A percentile compares a stretch with the other conserved stretches of the same genome.
Conservation (phyloP, 495 filamentous ascomycete genomes). For the Geopyxis carbonaria region DNA sequence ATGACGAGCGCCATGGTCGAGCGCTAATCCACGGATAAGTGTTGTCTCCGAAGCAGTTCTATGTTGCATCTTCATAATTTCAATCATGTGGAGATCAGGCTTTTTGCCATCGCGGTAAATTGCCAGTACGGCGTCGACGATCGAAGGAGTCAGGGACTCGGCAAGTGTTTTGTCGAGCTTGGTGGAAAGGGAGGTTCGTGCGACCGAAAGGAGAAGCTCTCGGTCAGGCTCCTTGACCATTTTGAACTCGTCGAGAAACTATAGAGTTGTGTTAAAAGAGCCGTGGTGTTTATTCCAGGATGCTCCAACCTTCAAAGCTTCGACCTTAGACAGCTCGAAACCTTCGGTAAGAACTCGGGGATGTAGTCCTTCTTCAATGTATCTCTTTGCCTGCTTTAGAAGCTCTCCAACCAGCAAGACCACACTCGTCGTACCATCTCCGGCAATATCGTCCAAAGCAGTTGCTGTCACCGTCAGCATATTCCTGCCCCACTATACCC, state of each 20-base stretch:
- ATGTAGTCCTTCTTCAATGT: constrained; percentile 87
- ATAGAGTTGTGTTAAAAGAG: constrained; percentile 8
- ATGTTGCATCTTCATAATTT: constrained; percentile 99
- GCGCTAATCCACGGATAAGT: constrained; percentile 76
- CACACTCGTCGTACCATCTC: constrained; percentile 93
- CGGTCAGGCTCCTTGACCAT: constrained; percentile 69
- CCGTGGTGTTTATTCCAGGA: neutral
- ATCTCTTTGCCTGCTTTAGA: constrained; percentile 88
- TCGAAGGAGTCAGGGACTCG: constrained; percentile 75
- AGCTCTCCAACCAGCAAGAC: constrained; percentile 92
- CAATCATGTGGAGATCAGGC: constrained; percentile 96
- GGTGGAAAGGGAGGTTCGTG: constrained; percentile 83
- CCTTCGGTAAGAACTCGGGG: constrained; percentile 94
- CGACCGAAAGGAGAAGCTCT: constrained; percentile 84
- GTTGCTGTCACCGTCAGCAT: constrained; percentile 40
- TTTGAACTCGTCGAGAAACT: constrained; percentile 96
- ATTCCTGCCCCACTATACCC: neutral
- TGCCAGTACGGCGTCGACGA: constrained; percentile 86
- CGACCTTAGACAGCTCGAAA: constrained; percentile 89
- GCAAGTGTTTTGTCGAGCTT: constrained; percentile 81
- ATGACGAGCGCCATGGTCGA: constrained; percentile 92
- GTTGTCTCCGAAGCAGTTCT: constrained; percentile 89
- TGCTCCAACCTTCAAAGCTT: constrained; percentile 68
- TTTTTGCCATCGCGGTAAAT: constrained; percentile 83
- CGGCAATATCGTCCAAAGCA: constrained; percentile 94